Evolutionary conservation across 2,329 filamentous ascomycete genomes (phyloP), one percentile per base, ranked within the genome.

Genomic region (Colletotrichum lupini): DNA sequence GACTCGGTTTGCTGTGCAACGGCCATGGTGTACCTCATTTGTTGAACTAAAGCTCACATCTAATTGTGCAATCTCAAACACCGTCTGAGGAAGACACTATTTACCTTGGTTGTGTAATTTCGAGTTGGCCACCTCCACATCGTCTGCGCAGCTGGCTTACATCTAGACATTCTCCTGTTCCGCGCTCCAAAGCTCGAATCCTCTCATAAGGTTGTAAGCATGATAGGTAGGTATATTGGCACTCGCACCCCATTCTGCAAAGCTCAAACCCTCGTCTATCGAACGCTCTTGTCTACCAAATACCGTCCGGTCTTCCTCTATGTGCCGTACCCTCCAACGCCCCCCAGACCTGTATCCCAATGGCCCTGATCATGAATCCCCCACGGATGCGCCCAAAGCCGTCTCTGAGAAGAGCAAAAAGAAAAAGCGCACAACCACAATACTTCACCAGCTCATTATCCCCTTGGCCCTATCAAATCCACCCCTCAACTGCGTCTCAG

Each of bases 391-490:
- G 61, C 52, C 16, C 16, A 6, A 37, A 26, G n/a, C 12, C 22
- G 9, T 5, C 1, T 12, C 22, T 9, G 1, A n/a, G 22, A 32
- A 46, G 7, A 26, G 9, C 49, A 5, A 37, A 5, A 42, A 22
- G 14, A 11, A 42, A 14, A n/a, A 46, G 9, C 7, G 28, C 28
- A 30, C 1, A 1, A 30, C 1, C 2, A 30, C 28, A 7, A 7
- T 7, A 7, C 8, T 8, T 80, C 80, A 98, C 97, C 97, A 99
- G 85, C 96, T 98, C 81, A 94, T 90, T 77, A 98, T 68, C 9
- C 94, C 94, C 80, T 87, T 94, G 68, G 87, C 88, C 58, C 97
- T 87, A 86, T 99, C 95, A 83, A 98, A 99, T 0, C 97, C 97
- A 30, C 94, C 97, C 73, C 97, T 86, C 76, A 99, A 82, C 86